Base-by-base conservation (phyloP, 176 grass and related monocot genomes). In the Rhipidocladum racemiflorum region DNA sequence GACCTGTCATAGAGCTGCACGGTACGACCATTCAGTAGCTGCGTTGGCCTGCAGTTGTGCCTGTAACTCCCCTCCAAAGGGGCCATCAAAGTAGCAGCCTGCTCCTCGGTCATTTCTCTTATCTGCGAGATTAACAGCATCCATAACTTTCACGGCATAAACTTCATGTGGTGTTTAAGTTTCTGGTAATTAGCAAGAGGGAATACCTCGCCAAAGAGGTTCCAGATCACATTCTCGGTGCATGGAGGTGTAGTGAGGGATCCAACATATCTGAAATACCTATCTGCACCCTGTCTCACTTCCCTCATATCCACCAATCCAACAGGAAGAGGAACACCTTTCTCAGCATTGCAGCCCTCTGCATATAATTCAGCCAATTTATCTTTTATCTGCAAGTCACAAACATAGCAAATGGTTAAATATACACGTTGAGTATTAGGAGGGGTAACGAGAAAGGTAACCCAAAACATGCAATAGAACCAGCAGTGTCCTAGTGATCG, bases 191-290 rank as follows among this genome's bases (percentile, higher is more conserved):
- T 24, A 16, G 9, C 39, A 28, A n/a, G 18, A 55, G 50, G 53
- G 4, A 29, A 23, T 80, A 94, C 94, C 90, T 90, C 87, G 35
- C 18, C 74, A 69, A 94, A 74, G 51, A 97, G 77, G 76, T 87
- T 84, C 92, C 92, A 97, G 29, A 92, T 85, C 39, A 97, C 88
- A 71, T 87, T 90, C 63, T 97, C 94, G 5, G 94, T 97, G 87
- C 94, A 97, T 82, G 94, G 94, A 72, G 94, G 94, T 28, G 83
- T 72, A 55, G 74, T 85, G 15, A 97, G 88, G 65, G 94, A 91
- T 67, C 92, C 90, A 32, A 65, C 20, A 61, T 94, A 97, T 92
- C 92, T 87, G 68, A 85, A 92, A 51, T 94, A 92, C 48, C 66
- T 87, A 43, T 68, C 68, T 1, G 50, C 54, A 10, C 77, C 85